Evolutionary conservation across 1,284 basidiomycete species (phyloP), one percentile per base, ranked within the genome.

Genomic region (Ceratobasidium sp.): DNA sequence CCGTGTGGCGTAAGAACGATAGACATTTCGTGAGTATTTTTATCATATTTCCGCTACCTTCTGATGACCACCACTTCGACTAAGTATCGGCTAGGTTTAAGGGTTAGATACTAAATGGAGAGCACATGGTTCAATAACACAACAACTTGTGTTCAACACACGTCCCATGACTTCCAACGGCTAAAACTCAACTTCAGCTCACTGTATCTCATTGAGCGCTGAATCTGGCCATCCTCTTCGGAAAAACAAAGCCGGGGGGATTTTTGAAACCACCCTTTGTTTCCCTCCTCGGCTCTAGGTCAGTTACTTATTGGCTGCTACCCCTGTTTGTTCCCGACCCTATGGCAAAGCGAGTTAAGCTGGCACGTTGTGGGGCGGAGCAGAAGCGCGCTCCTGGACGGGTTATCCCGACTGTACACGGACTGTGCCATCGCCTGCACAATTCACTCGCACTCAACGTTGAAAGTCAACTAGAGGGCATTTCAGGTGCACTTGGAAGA

Each of bases 261-360:
- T 39, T 53, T 60, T 58, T 58, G 53, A 71, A 71, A 71, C 54
- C 15, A 33, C 58, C 69, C 69, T 73, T 73, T 73, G 69, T 73
- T 35, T 26, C 17, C 69, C 53, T 23, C n/a, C 69, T 37, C 56
- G 58, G 56, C 69, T 51, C 69, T 73, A 73, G 69, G 23, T 51
- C 42, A 58, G 37, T 61, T 42, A 42, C 60, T 58, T 56, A 45
- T 58, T 42, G 37, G 37, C 23, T 39, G n/a, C 26, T 35, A 33
- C 69, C 54, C 69, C 58, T 53, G 39, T 54, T 73, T 53, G 26
- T 54, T 63, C 58, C 31, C 60, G 6, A 37, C 33, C n/a, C 58
- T 45, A 61, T 33, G 11, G 61, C 58, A 73, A 42, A 71, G 53
- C 51, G 20, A 45, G 67, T 60, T 71, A 49, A 61, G 37, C 42